Evolutionary conservation across 169 alveolate genomes (phyloP), one percentile per base, ranked within the genome.

Genomic region (Plasmodium falciparum): DNA sequence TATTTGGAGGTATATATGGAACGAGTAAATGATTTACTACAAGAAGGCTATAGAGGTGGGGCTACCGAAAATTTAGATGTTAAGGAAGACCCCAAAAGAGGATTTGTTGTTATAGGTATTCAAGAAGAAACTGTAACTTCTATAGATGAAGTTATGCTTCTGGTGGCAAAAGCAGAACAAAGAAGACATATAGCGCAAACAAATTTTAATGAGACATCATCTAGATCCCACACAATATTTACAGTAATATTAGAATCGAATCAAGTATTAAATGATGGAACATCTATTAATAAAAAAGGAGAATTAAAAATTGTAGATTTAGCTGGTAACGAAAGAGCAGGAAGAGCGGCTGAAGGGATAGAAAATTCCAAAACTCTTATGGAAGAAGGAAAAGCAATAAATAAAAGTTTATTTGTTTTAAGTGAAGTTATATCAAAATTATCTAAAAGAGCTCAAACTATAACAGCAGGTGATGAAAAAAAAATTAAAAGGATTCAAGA

Each of bases 1-100:
- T 95, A 94, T 91, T 93, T 95, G 49, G 97, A 95, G 76, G 95
- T 95, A 33, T 95, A 95, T 93, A 88, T 94, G 95, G 97, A 95
- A 90, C 90, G 96, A 59, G 97, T 95, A 9, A 95, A 95, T 71
- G 97, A 95, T 86, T 74, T 95, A 72, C 69, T 95, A 73, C 95
- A 92, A 66, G 96, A 93, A 20, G 94, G 94, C n/a, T 90, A 90
- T 69, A 56, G 93, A 62, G 96, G 95, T 13, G 95, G 93, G 22
- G 95, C 92, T 22, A 74, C 76, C 54, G 94, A 92, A 54, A 94
- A 94, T 63, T 74, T 95, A 73, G 96, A 94, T 56, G 96, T 95
- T 69, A 94, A 95, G 88, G 97, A 95, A 63, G 97, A 95, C 52
- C 97, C 97, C 13, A 93, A 94, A 71, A 95, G 94, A 67, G 97